Evolutionary conservation across 1,139 yeast species (phyloP), one percentile per base, ranked within the genome.

Genomic region (Geotrichum klebahnii): DNA sequence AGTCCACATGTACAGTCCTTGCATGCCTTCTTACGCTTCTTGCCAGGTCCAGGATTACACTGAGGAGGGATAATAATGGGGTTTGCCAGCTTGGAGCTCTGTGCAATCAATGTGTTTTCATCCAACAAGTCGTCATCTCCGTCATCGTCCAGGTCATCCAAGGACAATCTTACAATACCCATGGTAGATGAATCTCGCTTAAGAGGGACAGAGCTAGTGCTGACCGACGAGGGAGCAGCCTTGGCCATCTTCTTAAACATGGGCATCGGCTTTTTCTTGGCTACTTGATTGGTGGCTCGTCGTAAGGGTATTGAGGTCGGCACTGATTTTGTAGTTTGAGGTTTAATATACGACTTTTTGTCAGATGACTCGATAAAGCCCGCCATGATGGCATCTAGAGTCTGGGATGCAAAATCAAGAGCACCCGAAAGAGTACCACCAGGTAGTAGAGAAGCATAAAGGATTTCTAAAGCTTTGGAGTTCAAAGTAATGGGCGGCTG

Each of bases 1-100:
- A 92, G 76, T 5, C 98, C 98, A 73, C 99, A 94, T 0, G 97
- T 84, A 68, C 98, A 94, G 68, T 92, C 97, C 69, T 89, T 92
- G 73, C 99, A 94, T 0, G 98, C 73, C 64, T 66, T 72, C 60
- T 76, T 72, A 59, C 79, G 73, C 60, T 62, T 55, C 19, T 19
- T 24, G 19, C 90, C 90, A 8, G 68, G 64, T 20, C 68, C 65
- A 19, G 74, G 68, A 48, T 63, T 68, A 58, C 74, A 71, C 51
- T 65, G 64, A 55, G 67, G 67, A 47, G 78, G 70, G 56, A 68
- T 65, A 46, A 70, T 68, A 42, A 73, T 69, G 53, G 73, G 67
- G 2, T 70, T 66, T 16, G 72, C 61, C 12, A 61, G 59, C 23
- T 57, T 61, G 24, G 64, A 71, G 23, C 66, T 70, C 8, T 19